Conservation (phyloP, 1,284 basidiomycete genomes). For the Trichosporon faecale region DNA sequence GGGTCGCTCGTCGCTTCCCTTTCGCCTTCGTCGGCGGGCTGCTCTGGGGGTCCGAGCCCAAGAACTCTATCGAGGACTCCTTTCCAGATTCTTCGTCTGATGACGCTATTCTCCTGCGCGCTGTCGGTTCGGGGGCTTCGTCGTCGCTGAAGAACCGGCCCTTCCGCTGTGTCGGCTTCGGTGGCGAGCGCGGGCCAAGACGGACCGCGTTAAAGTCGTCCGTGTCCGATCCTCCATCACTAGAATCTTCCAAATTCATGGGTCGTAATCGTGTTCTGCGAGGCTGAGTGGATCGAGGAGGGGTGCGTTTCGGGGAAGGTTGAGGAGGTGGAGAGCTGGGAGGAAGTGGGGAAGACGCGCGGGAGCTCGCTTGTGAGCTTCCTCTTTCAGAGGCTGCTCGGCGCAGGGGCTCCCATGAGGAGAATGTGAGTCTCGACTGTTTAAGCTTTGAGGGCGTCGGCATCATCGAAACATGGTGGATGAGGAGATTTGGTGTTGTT, state of each 20-base stretch:
- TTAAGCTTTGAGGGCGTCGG: not conserved
- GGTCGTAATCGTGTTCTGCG: not conserved
- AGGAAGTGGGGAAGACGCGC: not conserved
- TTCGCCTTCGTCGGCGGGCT: not conserved
- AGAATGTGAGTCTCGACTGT: not conserved
- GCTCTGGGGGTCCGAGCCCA: not conserved
- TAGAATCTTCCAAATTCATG: not conserved
- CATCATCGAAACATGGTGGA: not conserved
- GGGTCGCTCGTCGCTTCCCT: not conserved
- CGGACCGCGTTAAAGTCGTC: slow-evolving; percentile 1
- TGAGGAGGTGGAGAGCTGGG: not conserved
- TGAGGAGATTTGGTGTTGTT: not conserved
- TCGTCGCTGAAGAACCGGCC: not conserved
- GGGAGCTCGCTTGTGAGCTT: not conserved
- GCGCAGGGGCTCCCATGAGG: not conserved
- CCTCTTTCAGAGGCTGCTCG: not conserved
- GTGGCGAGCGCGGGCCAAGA: not conserved
- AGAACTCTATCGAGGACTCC: slow-evolving; percentile 1
- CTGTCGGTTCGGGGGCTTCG: not conserved
- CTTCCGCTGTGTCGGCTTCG: not conserved
- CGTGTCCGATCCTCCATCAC: not conserved
- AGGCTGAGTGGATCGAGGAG: not conserved
- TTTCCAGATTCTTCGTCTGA: not conserved
- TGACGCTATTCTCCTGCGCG: not conserved
- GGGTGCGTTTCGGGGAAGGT: not conserved